Base-by-base conservation (phyloP, 441 rosid genomes). In the Populus hybrid region DNA sequence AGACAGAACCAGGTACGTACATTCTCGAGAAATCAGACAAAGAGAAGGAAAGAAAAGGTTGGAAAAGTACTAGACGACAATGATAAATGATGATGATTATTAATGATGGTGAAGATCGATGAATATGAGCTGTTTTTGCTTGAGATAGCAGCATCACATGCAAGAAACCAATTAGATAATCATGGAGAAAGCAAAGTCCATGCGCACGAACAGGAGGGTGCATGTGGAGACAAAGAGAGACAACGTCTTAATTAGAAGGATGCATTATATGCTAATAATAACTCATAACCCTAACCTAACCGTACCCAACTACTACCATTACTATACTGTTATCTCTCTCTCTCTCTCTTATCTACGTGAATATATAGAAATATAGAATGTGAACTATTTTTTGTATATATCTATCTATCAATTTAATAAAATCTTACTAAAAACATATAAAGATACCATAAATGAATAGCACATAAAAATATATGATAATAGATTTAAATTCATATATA, bases 51-150 rank as follows among this genome's bases (percentile, higher is more conserved):
- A 61, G n/a, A 38, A 34, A 5, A 30, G 32, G 32, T 30, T 30
- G 32, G 32, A 30, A 30, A 30, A 67, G 57, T 69, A 42, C 70
- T 40, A 18, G 78, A 50, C 57, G 70, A 46, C 30, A 72, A 76
- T 74, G 76, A 71, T 74, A 42, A 73, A 16, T 18, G 61, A 70
- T 36, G 71, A 72, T 42, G 72, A 35, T 68, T 11, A 34, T 12
- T 63, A 65, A 80, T 75, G 80, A 79, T 50, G 65, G n/a, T 24
- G 18, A 50, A 23, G 28, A 21, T 67, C 77, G 83, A 79, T 72
- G 80, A 71, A 36, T 46, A 72, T 82, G 89, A 87, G 88, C 85
- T 84, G 89, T 78, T 74, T 63, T 86, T 85, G 83, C 90, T 87
- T 87, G 69, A 81, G 80, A 82, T 59, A 73, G 76, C 88, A 84